Evolutionary conservation across 1,139 yeast genomes (phyloP).

Genomic region (Yamadazyma diospyri): DNA sequence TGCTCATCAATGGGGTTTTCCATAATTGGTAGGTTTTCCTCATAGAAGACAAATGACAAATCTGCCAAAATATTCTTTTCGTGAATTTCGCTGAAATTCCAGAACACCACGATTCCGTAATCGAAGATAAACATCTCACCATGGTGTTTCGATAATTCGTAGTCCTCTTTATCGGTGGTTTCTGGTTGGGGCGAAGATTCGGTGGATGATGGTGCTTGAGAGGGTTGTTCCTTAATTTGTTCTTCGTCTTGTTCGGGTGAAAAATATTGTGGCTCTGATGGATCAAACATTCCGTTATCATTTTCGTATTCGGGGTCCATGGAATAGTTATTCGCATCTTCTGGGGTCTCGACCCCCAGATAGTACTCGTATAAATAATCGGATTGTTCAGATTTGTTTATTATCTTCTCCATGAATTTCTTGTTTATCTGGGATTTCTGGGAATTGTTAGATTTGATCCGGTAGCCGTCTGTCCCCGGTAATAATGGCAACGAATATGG

Average conservation of each 20-base stretch:
- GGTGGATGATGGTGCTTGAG: not conserved
- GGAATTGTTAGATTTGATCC: constrained; percentile 77
- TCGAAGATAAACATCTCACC: constrained; percentile 89
- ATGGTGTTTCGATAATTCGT: constrained; percentile 61
- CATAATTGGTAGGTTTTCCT: constrained; percentile 45
- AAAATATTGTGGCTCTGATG: constrained; percentile 49
- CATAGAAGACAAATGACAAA: constrained; percentile 66
- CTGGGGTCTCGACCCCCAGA: constrained; percentile 74
- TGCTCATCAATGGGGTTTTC: constrained; percentile 80
- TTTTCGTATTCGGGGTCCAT: constrained; percentile 46
- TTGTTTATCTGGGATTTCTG: constrained; percentile 60
- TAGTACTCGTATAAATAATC: constrained; percentile 91
- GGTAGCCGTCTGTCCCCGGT: constrained; percentile 81
- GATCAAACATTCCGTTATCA: constrained; percentile 42
- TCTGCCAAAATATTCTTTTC: constrained; percentile 94
- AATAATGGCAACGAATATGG: constrained; percentile 85
- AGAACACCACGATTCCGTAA: constrained; percentile 93
- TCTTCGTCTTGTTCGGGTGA: constrained; percentile 27
- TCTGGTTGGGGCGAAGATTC: not conserved
- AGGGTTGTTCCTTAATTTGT: not conserved
- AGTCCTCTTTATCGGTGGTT: constrained; percentile 3
- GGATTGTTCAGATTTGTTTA: constrained; percentile 76
- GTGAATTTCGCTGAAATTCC: constrained; percentile 92
- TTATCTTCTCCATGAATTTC: constrained; percentile 68
- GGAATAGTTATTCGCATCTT: constrained; percentile 57